phyloP scores from a whole-genome alignment of 2,329 filamentous ascomycete genomes.

The Fonsecaea multimorphosa region DNA sequence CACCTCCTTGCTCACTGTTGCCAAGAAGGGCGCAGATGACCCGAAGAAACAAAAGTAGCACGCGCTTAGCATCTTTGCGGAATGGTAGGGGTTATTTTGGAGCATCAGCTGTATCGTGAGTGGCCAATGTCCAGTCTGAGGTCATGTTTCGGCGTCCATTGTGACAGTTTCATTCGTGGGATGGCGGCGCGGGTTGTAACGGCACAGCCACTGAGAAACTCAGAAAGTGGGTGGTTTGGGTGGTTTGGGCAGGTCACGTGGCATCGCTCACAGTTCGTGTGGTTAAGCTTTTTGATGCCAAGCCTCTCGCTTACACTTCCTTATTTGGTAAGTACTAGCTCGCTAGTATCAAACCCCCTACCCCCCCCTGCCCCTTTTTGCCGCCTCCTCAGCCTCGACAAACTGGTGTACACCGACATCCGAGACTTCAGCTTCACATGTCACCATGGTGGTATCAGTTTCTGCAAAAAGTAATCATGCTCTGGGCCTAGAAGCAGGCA shows the following conservation, averaged over 20 bases:
- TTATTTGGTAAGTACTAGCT: neutral
- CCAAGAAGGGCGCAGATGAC: constrained; percentile 1
- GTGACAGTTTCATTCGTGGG: neutral
- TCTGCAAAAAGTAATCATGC: neutral
- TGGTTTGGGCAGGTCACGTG: constrained; percentile 12
- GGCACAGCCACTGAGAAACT: constrained; percentile 1
- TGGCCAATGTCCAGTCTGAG: neutral
- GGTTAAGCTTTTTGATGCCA: constrained; percentile 10
- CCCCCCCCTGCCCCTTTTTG: neutral
- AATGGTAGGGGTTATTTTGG: constrained; percentile 5
- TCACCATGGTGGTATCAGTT: neutral
- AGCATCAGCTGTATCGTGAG: neutral
- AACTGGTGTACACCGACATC: neutral
- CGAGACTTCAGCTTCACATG: neutral
- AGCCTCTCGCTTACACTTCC: constrained; percentile 3
- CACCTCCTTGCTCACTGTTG: neutral
- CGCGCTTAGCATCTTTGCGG: constrained; percentile 2
- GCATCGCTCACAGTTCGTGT: constrained; percentile 8
- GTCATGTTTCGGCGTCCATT: neutral
- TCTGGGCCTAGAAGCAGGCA: neutral
- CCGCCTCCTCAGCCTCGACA: neutral
- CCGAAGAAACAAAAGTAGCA: neutral
- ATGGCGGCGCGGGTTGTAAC: neutral
- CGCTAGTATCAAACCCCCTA: neutral
- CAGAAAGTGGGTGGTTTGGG: constrained; percentile 5